phyloP scores from a whole-genome alignment of 2,329 filamentous ascomycete genomes.

The Fusarium miscanthi region DNA sequence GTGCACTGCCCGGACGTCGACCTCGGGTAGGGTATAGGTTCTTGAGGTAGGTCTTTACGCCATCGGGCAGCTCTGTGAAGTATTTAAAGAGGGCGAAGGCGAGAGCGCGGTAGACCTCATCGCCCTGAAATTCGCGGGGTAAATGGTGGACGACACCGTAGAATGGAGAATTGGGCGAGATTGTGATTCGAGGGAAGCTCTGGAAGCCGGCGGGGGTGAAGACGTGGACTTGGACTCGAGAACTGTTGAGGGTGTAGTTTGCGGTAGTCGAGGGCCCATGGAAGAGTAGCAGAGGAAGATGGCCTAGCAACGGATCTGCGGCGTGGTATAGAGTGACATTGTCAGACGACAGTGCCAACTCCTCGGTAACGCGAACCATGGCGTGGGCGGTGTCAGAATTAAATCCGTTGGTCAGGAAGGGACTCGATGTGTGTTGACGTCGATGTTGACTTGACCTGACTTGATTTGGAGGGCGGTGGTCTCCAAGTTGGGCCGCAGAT shows the following conservation, averaged over 20 bases:
- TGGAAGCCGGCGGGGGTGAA: constrained; percentile 89
- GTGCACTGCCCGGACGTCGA: constrained; percentile 71
- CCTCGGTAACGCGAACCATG: constrained; percentile 87
- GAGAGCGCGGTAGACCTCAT: constrained; percentile 89
- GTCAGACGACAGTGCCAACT: constrained; percentile 82
- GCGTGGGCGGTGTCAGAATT: constrained; percentile 53
- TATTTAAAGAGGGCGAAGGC: constrained; percentile 96
- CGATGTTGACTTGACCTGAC: constrained; percentile 12
- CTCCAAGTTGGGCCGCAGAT: constrained; percentile 44
- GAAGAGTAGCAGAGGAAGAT: constrained; percentile 88
- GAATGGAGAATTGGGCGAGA: constrained; percentile 91
- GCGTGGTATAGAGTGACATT: constrained; percentile 89
- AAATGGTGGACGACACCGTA: constrained; percentile 91
- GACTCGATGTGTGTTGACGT: constrained; percentile 31
- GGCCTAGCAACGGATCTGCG: constrained; percentile 83
- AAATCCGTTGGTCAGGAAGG: constrained; percentile 32
- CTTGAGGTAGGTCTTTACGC: constrained; percentile 78
- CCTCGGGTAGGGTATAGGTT: constrained; percentile 66
- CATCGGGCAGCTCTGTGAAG: constrained; percentile 85
- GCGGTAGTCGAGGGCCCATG: constrained; percentile 91
- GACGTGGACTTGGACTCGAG: constrained; percentile 93
- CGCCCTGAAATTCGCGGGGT: constrained; percentile 93
- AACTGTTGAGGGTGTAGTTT: constrained; percentile 88
- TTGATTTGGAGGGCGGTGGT: constrained; percentile 22
- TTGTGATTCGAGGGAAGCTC: constrained; percentile 89